Conservation (phyloP, 2,329 filamentous ascomycete genomes). For the Trichothecium roseum region DNA sequence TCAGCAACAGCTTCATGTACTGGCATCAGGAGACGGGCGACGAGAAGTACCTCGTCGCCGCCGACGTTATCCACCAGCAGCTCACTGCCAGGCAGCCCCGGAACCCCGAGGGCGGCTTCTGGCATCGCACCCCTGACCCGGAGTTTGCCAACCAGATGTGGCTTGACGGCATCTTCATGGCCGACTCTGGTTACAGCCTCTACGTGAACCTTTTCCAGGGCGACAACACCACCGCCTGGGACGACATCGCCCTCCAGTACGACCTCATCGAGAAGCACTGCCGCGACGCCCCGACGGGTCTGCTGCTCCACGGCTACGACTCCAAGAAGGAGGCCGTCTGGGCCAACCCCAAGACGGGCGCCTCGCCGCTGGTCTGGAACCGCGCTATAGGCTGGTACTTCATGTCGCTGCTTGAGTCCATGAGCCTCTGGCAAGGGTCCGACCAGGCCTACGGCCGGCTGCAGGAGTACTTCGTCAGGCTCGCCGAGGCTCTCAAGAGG, state of each 20-base stretch:
- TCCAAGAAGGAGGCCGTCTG: constrained; percentile 31
- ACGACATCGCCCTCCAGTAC: constrained; percentile 32
- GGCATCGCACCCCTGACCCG: constrained; percentile 28
- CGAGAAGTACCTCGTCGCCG: constrained; percentile 35
- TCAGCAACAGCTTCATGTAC: constrained; percentile 39
- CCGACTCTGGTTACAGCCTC: constrained; percentile 27
- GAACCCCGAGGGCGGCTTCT: constrained; percentile 39
- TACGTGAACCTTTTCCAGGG: constrained; percentile 24
- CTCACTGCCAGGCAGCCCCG: constrained; percentile 32
- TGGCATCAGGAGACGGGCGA: constrained; percentile 32
- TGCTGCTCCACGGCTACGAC: constrained; percentile 44
- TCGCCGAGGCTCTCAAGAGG: constrained; percentile 26
- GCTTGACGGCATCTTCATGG: constrained; percentile 43
- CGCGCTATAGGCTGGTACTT: constrained; percentile 41
- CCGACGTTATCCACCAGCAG: constrained; percentile 30
- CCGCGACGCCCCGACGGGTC: constrained; percentile 21
- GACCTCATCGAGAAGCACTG: constrained; percentile 31
- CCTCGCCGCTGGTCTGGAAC: constrained; percentile 38
- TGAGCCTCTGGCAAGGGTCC: constrained; percentile 27
- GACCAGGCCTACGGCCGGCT: constrained; percentile 22
- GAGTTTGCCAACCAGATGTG: constrained; percentile 42
- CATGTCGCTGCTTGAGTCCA: constrained; percentile 34
- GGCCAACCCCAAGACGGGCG: constrained; percentile 35
- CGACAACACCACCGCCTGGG: constrained; percentile 24
- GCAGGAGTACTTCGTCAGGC: constrained; percentile 22